Evolutionary conservation across 2,329 filamentous ascomycete genomes (phyloP).

Genomic region (Pleurostoma richardsiae): DNA sequence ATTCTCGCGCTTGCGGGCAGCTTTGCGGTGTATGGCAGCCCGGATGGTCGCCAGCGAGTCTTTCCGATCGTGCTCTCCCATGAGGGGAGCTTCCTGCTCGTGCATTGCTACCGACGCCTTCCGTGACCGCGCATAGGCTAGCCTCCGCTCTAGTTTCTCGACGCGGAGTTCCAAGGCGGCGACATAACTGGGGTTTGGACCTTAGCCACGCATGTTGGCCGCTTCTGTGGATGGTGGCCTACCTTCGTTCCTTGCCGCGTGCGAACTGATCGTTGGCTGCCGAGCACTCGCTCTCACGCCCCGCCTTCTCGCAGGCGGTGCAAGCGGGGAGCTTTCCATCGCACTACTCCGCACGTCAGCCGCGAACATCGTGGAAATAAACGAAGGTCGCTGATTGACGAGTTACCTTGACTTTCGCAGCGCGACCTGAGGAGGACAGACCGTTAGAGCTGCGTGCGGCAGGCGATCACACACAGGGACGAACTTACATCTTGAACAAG

Average conservation of each 20-base stretch:
- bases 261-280: constrained; percentile 95
- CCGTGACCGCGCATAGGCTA: constrained; percentile 65
- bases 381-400: constrained; percentile 2
- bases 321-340: constrained; percentile 95
- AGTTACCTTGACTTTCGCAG: constrained; percentile 82
- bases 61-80: constrained; percentile 48
- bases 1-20: constrained; percentile 64
- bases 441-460: not conserved
- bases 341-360: constrained; percentile 46
- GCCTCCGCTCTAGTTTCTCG: constrained; percentile 77
- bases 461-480: not conserved
- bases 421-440: constrained; percentile 49
- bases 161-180: constrained; percentile 88
- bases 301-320: constrained; percentile 89
- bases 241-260: constrained; percentile 89
- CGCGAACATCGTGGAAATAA: not conserved
- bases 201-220: not conserved
- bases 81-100: constrained; percentile 45
- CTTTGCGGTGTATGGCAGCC: constrained; percentile 60
- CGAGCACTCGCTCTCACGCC: constrained; percentile 81
- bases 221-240: constrained; percentile 10
- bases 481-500: constrained; percentile 66
- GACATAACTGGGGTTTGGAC: constrained; percentile 61
- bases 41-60: constrained; percentile 59
- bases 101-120: constrained; percentile 66